phyloP scores from a whole-genome alignment of 1,139 yeast species.

The Blastobotrys malaysiensis region DNA sequence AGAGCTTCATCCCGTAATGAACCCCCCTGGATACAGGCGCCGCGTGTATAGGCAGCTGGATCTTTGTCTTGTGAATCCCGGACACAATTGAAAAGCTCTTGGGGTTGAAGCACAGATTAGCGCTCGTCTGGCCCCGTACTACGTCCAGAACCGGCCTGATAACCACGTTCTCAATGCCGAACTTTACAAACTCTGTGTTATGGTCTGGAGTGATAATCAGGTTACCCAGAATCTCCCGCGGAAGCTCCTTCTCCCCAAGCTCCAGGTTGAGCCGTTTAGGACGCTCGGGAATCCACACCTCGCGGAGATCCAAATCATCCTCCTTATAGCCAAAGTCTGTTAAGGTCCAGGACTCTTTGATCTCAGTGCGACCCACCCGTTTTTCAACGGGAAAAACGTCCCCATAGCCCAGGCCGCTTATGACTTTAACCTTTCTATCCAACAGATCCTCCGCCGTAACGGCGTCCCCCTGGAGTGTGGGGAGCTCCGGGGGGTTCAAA shows the following conservation, averaged over 20 bases:
- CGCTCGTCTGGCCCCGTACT: neutral
- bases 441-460: neutral
- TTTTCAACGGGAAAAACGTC: neutral
- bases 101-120: neutral
- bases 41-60: neutral
- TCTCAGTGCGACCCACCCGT: neutral
- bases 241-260: neutral
- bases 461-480: neutral
- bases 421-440: neutral
- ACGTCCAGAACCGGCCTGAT: neutral
- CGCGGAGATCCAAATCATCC: neutral
- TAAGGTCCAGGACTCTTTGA: neutral
- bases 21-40: neutral
- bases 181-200: neutral
- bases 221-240: neutral
- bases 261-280: neutral
- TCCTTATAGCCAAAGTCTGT: neutral
- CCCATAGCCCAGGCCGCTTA: neutral
- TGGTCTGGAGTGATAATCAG: neutral
- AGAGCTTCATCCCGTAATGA: neutral
- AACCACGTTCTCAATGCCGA: neutral
- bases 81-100: neutral
- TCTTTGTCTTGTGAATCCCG: neutral
- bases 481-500: neutral
- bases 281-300: neutral